phyloP scores from a whole-genome alignment of 225 moss, liverwort and hornwort species.

The Polytrichum commune region DNA sequence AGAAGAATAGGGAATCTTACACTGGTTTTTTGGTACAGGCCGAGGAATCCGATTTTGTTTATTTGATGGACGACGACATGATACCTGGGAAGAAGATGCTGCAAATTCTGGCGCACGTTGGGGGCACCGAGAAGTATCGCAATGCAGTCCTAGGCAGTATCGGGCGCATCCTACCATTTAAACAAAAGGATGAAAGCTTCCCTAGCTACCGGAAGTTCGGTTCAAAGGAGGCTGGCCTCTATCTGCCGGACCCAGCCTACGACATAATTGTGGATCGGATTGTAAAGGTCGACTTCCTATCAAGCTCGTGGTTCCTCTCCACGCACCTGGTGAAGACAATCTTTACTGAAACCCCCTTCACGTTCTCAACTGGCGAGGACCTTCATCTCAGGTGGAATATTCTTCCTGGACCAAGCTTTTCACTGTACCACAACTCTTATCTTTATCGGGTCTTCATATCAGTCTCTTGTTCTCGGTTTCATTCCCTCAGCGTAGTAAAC shows the following conservation, averaged over 20 bases:
- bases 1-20: no score
- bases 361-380: constrained; percentile 90
- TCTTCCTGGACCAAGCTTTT: no score
- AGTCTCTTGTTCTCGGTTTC: no score
- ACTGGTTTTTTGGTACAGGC: constrained; percentile 26
- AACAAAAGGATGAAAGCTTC: constrained; percentile 79
- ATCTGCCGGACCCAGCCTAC: constrained; percentile 86
- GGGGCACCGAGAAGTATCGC: constrained; percentile 71
- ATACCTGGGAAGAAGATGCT: constrained; percentile 74
- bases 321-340: constrained; percentile 77
- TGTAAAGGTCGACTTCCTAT: constrained; percentile 88
- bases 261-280: constrained; percentile 61
- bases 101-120: constrained; percentile 72
- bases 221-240: constrained; percentile 73
- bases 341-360: constrained; percentile 90
- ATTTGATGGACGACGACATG: constrained; percentile 91
- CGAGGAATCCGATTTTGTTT: constrained; percentile 71
- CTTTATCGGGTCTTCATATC: no score
- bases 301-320: constrained; percentile 85
- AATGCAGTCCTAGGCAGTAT: constrained; percentile 85
- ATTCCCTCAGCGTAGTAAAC: no score
- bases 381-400: constrained; percentile 70
- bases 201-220: constrained; percentile 81
- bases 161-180: constrained; percentile 78
- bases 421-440: no score